phyloP scores from a whole-genome alignment of 345 rosid species.

The Citrus trifoliata region DNA sequence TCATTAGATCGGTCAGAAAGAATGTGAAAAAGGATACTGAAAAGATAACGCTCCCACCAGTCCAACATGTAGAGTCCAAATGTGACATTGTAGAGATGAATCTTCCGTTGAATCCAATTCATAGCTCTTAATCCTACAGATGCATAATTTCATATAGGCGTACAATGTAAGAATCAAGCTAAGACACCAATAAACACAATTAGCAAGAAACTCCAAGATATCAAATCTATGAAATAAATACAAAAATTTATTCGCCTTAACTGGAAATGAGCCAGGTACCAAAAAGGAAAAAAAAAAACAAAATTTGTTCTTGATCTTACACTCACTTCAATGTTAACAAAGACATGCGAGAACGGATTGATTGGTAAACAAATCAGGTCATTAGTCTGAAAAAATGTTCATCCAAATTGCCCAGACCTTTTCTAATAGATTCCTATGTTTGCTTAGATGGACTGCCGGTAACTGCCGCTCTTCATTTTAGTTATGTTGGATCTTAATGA shows the following conservation, averaged over 20 bases:
- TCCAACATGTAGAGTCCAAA: constrained; percentile 98
- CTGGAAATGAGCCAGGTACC: neutral
- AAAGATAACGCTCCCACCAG: constrained; percentile 98
- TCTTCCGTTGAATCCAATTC: constrained; percentile 78
- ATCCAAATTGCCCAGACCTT: neutral
- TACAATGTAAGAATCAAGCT: too few relatives aligned
- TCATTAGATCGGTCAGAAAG: neutral
- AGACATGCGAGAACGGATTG: too few relatives aligned
- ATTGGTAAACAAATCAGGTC: too few relatives aligned
- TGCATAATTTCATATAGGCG: neutral
- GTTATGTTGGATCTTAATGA: neutral
- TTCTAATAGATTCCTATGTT: neutral
- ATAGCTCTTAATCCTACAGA: constrained; percentile 38
- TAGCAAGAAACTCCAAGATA: neutral
- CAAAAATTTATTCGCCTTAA: neutral
- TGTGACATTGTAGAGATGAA: constrained; percentile 93
- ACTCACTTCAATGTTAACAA: too few relatives aligned
- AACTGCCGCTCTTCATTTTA: neutral
- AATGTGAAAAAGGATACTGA: constrained; percentile 72
- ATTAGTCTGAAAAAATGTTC: too few relatives aligned
- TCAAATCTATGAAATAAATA: neutral
- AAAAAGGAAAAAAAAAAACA: too few relatives aligned
- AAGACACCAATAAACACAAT: neutral
- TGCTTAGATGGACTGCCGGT: neutral
- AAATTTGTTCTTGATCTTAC: too few relatives aligned